These are phyloP conservation scores for Corynascus novoguineensis DNA, from an alignment of 495 filamentous ascomycete species.

Conservation along the genomic window DNA sequence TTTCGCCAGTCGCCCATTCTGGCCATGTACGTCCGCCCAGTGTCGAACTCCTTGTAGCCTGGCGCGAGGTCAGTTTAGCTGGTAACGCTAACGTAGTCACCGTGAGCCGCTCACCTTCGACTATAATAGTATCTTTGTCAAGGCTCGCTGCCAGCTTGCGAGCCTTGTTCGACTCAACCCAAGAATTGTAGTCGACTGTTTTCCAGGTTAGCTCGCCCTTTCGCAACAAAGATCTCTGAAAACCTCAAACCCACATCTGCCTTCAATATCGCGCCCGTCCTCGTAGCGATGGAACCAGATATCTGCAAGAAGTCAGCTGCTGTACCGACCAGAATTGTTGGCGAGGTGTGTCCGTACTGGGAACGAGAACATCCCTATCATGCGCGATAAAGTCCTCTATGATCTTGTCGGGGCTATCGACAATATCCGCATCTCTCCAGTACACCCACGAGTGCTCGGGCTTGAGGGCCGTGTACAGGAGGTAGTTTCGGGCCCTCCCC, in stretches of 20 bases:
- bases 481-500: slow-evolving; percentile 84
- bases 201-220: slow-evolving; percentile 15
- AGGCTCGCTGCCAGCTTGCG: slow-evolving; percentile 65
- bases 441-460: slow-evolving; percentile 97
- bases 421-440: slow-evolving; percentile 96
- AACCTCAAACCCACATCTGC: slow-evolving; percentile 64
- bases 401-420: slow-evolving; percentile 79
- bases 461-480: slow-evolving; percentile 78
- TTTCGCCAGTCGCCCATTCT: slow-evolving; percentile 85
- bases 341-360: slow-evolving; percentile 60
- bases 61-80: slow-evolving; percentile 1
- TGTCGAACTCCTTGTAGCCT: slow-evolving; percentile 91
- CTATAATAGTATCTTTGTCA: slow-evolving; percentile 74
- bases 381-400: slow-evolving; percentile 94
- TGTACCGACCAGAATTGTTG: neutral
- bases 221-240: slow-evolving; percentile 5
- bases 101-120: slow-evolving; percentile 57
- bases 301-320: slow-evolving; percentile 53
- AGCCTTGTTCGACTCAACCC: slow-evolving; percentile 87
- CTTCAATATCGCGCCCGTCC: slow-evolving; percentile 80
- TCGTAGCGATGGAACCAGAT: slow-evolving; percentile 97
- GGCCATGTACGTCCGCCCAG: slow-evolving; percentile 80
- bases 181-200: slow-evolving; percentile 96
- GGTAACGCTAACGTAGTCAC: neutral
- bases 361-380: slow-evolving; percentile 86